These are phyloP conservation scores for Blastobotrys serpentis DNA, from an alignment of 1,139 yeast species.

Conservation along the genomic window DNA sequence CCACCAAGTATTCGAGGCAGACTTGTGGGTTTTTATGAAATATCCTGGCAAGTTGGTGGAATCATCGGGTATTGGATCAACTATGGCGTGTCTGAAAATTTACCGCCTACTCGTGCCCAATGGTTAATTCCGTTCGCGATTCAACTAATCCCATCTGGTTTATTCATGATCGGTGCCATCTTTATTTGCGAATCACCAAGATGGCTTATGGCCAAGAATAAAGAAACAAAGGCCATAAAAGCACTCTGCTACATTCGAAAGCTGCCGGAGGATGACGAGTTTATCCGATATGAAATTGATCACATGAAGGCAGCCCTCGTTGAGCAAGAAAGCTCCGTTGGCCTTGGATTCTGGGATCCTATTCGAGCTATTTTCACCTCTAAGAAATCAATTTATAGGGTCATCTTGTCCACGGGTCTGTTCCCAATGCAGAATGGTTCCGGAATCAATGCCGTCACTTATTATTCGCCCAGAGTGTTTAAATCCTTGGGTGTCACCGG, in stretches of 20 bases:
- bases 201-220: conserved; percentile 45
- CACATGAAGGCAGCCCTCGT: conserved; percentile 41
- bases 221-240: conserved; percentile 39
- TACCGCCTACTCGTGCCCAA: conserved; percentile 48
- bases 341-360: conserved; percentile 37
- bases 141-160: conserved; percentile 54
- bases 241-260: conserved; percentile 32
- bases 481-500: conserved; percentile 48
- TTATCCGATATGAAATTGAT: conserved; percentile 50
- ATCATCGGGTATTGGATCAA: conserved; percentile 78
- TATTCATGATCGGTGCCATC: conserved; percentile 57
- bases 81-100: conserved; percentile 55
- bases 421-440: conserved; percentile 69
- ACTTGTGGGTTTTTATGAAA: conserved; percentile 57
- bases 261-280: conserved; percentile 27
- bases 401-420: conserved; percentile 47
- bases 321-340: conserved; percentile 44
- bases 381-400: conserved; percentile 46
- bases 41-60: conserved; percentile 63
- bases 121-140: conserved; percentile 40
- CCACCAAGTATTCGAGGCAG: conserved; percentile 44
- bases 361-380: conserved; percentile 37
- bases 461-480: conserved; percentile 68
- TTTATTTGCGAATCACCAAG: conserved; percentile 52
- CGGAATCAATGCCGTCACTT: conserved; percentile 67